Evolutionary conservation across 2,329 filamentous ascomycete species (phyloP).

Genomic region (Clarireedia sp.): DNA sequence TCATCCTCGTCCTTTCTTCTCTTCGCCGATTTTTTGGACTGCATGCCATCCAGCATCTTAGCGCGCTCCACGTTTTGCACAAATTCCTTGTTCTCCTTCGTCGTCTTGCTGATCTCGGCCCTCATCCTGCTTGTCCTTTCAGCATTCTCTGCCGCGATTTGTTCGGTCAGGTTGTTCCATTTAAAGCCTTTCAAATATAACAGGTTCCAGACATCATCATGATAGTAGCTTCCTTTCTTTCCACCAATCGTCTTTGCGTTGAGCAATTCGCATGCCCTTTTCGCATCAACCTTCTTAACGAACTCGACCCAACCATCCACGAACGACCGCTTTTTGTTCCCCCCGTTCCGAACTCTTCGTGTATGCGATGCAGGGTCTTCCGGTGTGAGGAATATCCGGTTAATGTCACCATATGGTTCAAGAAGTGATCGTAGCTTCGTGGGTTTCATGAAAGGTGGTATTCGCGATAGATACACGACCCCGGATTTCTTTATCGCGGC

Average conservation of each 20-base stretch:
- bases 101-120: slow-evolving; percentile 68
- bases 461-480: slow-evolving; percentile 74
- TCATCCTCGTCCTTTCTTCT: slow-evolving; percentile 30
- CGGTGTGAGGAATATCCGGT: slow-evolving; percentile 71
- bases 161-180: slow-evolving; percentile 66
- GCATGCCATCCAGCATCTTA: slow-evolving; percentile 72
- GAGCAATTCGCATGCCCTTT: slow-evolving; percentile 65
- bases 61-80: slow-evolving; percentile 70
- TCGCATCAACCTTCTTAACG: slow-evolving; percentile 65
- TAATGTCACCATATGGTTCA: slow-evolving; percentile 65
- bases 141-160: slow-evolving; percentile 75
- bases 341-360: slow-evolving; percentile 61
- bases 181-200: slow-evolving; percentile 79
- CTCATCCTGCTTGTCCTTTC: slow-evolving; percentile 68
- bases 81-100: slow-evolving; percentile 75
- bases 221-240: slow-evolving; percentile 76
- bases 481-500: slow-evolving; percentile 64
- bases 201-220: slow-evolving; percentile 81
- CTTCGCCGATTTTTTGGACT: slow-evolving; percentile 47
- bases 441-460: slow-evolving; percentile 86
- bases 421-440: slow-evolving; percentile 68
- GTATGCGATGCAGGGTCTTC: slow-evolving; percentile 62
- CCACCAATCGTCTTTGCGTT: slow-evolving; percentile 75
- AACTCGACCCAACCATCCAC: slow-evolving; percentile 87
- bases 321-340: slow-evolving; percentile 77